These are phyloP conservation scores for Penicillium sp. DNA, from an alignment of 2,329 filamentous ascomycete genomes.

Conservation along the genomic window DNA sequence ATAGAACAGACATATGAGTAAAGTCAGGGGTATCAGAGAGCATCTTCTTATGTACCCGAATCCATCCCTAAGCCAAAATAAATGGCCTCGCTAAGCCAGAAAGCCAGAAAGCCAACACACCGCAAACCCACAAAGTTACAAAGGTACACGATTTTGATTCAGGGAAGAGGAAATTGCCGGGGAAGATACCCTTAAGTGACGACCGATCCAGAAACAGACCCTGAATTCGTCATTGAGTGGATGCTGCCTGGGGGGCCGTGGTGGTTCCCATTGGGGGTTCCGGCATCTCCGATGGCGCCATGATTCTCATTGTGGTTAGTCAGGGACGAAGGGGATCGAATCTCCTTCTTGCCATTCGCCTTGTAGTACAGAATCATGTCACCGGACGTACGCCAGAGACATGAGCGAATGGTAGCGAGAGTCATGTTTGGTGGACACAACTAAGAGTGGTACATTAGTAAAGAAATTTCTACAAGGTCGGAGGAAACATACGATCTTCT, in stretches of 20 bases:
- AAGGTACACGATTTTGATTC: background rate
- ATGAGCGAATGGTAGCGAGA: slow-evolving; percentile 85
- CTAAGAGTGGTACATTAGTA: slow-evolving; percentile 26
- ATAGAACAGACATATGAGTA: background rate
- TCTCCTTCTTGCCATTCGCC: slow-evolving; percentile 75
- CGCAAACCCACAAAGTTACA: slow-evolving; percentile 1
- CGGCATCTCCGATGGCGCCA: slow-evolving; percentile 8
- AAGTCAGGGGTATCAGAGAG: slow-evolving; percentile 11
- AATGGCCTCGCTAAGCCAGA: slow-evolving; percentile 6
- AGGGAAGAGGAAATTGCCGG: background rate
- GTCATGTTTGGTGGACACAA: slow-evolving; percentile 77
- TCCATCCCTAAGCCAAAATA: slow-evolving; percentile 9
- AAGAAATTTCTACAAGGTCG: background rate
- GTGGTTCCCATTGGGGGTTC: slow-evolving; percentile 13
- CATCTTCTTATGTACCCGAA: slow-evolving; percentile 13
- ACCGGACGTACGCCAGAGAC: slow-evolving; percentile 92
- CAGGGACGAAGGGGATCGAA: slow-evolving; percentile 29
- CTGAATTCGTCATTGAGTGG: slow-evolving; percentile 33
- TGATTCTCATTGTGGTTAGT: slow-evolving; percentile 18
- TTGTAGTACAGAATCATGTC: slow-evolving; percentile 92
- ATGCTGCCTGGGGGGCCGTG: slow-evolving; percentile 31
- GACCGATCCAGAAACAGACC: slow-evolving; percentile 25
- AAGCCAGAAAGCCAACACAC: background rate
- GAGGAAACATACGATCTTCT: slow-evolving; percentile 70
- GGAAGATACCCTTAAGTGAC: slow-evolving; percentile 4